Base-by-base conservation (phyloP, 2,329 filamentous ascomycete genomes). In the Juglanconis juglandina region DNA sequence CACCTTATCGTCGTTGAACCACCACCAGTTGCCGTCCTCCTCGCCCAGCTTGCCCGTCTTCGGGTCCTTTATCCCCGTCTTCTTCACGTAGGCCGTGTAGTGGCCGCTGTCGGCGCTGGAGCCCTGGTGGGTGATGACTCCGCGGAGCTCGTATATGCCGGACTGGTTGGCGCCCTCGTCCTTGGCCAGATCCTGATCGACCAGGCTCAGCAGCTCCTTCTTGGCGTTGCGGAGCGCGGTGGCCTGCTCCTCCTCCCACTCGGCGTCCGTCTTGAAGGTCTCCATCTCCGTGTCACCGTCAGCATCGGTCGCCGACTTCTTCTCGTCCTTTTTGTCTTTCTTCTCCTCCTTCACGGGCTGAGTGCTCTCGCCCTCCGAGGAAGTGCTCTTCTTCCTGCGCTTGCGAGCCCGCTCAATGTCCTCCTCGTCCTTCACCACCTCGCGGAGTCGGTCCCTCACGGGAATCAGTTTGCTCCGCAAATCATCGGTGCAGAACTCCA, bases 1-100 rank as follows among this genome's bases (percentile, higher is more conserved):
- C 39, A 99, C 95, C 79, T 92, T 96, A 72, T 99, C 94, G 70
- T 99, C 95, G 75, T 99, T 98, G 83, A 99, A 99, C 94, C 95
- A 99, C 94, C 95, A 99, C 95, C 95, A 99, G 69, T 92, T 96
- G 67, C 91, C 92, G 71, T 96, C 92, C 71, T 96, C 92, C 70
- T 90, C 87, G 57, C 85, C 86, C 69, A 86, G 81, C 79, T 92
- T 91, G 66, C 91, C 92, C 24, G 88, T 91, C 69, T 87, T 86
- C 14, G 88, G 81, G 67, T 96, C 90, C 60, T 91, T 77, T 9
- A 80, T 77, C 0, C 85, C 88, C 63, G 88, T 82, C 83, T 99
- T 97, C 83, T 98, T 99, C 67, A 99, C 91, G 72, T 96, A 99
- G 0, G 93, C 89, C 4, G 96, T 99, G 80, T 99, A 99, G 76